Percentiles rank a stretch among this genome's conserved stretches.
phyloP scores from a whole-genome alignment of 495 filamentous ascomycete species.

The Friedmanniomyces endolithicus region DNA sequence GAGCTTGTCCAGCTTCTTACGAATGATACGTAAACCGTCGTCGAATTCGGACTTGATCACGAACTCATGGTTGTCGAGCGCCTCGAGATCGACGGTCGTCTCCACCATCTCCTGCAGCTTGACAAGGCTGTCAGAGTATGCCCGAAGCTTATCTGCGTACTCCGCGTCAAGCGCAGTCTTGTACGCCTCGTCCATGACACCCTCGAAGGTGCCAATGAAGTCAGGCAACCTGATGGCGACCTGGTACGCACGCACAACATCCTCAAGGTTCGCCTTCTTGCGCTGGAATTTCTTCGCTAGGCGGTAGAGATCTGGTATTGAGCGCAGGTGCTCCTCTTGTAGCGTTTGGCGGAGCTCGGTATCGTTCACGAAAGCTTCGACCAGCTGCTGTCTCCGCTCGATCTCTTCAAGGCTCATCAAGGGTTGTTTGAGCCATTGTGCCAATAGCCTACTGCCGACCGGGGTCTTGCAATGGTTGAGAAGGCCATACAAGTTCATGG shows the following conservation, averaged over 20 bases:
- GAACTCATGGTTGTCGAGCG: conserved; percentile 93
- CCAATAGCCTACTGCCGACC: conserved; percentile 74
- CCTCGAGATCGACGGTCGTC: conserved; percentile 91
- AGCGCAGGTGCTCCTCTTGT: conserved; percentile 92
- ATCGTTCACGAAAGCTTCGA: conserved; percentile 87
- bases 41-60: conserved; percentile 99
- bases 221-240: conserved; percentile 83
- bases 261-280: conserved; percentile 79
- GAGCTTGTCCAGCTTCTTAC: conserved; percentile 79
- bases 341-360: conserved; percentile 92
- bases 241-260: conserved; percentile 91
- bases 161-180: conserved; percentile 74
- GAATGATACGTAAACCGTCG: conserved; percentile 72
- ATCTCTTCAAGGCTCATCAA: conserved; percentile 87
- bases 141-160: conserved; percentile 70
- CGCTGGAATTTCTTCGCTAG: conserved; percentile 90
- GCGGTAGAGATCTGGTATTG: conserved; percentile 88
- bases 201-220: conserved; percentile 78
- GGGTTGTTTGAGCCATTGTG: conserved; percentile 97
- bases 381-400: conserved; percentile 80
- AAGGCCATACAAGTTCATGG: conserved; percentile 90
- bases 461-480: conserved; percentile 98
- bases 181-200: conserved; percentile 90
- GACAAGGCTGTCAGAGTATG: conserved; percentile 63
- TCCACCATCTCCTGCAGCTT: conserved; percentile 98